Conservation (phyloP, 2,329 filamentous ascomycete genomes). For the Incumbomyces delicatus region DNA sequence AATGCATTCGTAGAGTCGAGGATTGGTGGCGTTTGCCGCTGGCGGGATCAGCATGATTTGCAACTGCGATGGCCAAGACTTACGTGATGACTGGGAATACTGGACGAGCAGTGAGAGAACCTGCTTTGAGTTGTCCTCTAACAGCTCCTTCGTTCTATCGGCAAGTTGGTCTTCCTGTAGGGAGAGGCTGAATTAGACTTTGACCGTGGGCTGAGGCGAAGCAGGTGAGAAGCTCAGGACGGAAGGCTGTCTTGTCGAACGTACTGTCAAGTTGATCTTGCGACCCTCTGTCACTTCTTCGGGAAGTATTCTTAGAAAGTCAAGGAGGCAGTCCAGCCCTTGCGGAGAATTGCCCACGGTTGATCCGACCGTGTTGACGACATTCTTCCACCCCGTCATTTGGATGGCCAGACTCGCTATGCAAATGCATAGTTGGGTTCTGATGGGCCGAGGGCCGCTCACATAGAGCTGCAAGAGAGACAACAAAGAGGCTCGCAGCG, state of each 20-base stretch:
- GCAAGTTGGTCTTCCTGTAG: constrained; percentile 88
- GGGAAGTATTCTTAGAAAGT: constrained; percentile 91
- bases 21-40: constrained; percentile 74
- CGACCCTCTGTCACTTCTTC: constrained; percentile 99
- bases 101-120: constrained; percentile 80
- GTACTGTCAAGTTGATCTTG: constrained; percentile 98
- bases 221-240: constrained; percentile 35
- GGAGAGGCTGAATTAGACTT: constrained; percentile 40
- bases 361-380: constrained; percentile 69
- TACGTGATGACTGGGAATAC: constrained; percentile 87
- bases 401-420: constrained; percentile 91
- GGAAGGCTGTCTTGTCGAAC: constrained; percentile 51
- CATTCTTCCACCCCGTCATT: constrained; percentile 92
- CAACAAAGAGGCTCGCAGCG: constrained; percentile 75
- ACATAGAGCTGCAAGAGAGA: constrained; percentile 72
- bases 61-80: constrained; percentile 26
- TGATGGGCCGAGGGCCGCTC: constrained; percentile 68
- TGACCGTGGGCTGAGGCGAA: constrained; percentile 30
- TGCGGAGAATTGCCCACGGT: constrained; percentile 59
- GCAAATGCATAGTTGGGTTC: constrained; percentile 90
- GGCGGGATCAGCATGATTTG: constrained; percentile 6
- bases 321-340: constrained; percentile 75
- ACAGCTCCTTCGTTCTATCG: constrained; percentile 73
- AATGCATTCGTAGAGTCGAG: constrained; percentile 86
- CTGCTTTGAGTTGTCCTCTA: constrained; percentile 81